Conservation (phyloP, 345 rosid species). For the Ceriops decandra region DNA sequence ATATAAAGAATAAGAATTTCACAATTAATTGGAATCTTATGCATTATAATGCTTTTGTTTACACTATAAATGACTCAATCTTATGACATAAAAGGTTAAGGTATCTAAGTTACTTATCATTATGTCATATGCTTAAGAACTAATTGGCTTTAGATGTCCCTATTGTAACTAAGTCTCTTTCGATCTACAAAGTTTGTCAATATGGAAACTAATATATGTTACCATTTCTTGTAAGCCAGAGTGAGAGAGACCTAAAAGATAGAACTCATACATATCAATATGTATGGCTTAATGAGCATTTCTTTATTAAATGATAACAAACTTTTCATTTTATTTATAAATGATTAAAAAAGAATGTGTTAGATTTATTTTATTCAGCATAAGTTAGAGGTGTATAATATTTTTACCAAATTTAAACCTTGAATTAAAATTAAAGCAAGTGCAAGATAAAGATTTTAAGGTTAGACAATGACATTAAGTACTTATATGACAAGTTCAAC, state of each 20-base stretch:
- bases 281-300: background rate
- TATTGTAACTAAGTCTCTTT: background rate
- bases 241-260: constrained; percentile 7
- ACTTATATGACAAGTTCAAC: background rate
- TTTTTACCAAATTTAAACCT: background rate
- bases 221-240: background rate
- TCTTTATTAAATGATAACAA: background rate
- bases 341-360: background rate
- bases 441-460: background rate
- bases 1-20: background rate
- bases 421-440: background rate
- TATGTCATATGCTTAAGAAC: background rate
- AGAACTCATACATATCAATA: background rate
- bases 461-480: background rate
- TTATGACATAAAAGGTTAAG: background rate
- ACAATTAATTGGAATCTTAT: background rate
- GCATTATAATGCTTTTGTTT: background rate
- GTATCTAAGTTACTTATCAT: background rate
- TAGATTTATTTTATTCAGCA: background rate
- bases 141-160: background rate
- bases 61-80: background rate
- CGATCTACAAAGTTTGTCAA: background rate
- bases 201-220: background rate
- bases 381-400: background rate
- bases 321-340: background rate